phyloP scores from a whole-genome alignment of 2,329 filamentous ascomycete genomes.

The Fusarium sp. region DNA sequence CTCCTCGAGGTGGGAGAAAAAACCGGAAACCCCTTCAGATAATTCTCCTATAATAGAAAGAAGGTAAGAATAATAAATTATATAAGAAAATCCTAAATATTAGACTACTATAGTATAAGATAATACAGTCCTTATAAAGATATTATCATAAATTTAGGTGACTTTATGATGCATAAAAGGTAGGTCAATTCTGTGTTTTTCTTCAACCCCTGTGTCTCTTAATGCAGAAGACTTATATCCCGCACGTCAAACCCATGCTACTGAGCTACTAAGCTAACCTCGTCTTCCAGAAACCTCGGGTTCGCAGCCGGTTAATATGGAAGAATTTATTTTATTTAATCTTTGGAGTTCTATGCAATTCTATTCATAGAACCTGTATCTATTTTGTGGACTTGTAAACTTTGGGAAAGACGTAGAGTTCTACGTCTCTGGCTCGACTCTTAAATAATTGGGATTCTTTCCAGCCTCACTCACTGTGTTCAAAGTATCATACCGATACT shows the following conservation, averaged over 20 bases:
- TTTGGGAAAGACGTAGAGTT: not conserved
- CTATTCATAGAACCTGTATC: not conserved
- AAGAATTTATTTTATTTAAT: not conserved
- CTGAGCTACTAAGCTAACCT: slow-evolving; percentile 23
- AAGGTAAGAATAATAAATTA: too few relatives aligned
- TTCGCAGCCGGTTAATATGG: slow-evolving; percentile 14
- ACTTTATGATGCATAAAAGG: too few relatives aligned
- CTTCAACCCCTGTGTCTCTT: too few relatives aligned
- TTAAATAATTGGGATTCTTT: not conserved
- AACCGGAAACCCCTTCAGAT: too few relatives aligned
- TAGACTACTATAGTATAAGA: too few relatives aligned
- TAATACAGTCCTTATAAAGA: too few relatives aligned
- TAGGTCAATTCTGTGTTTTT: too few relatives aligned
- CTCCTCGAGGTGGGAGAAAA: too few relatives aligned
- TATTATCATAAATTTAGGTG: too few relatives aligned
- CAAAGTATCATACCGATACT: not conserved
- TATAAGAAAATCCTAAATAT: too few relatives aligned
- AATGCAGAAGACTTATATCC: slow-evolving; percentile 27
- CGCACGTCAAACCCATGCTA: slow-evolving; percentile 28
- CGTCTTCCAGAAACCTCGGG: not conserved
- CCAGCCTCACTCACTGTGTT: not conserved
- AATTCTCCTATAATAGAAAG: too few relatives aligned
- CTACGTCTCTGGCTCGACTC: not conserved
- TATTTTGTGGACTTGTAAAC: not conserved
- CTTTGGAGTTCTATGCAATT: not conserved